Percentiles rank a stretch among this genome's conserved stretches.
These are phyloP conservation scores for Saccharomycopsis vini DNA, from an alignment of 805 yeast species.

Conservation along the genomic window DNA sequence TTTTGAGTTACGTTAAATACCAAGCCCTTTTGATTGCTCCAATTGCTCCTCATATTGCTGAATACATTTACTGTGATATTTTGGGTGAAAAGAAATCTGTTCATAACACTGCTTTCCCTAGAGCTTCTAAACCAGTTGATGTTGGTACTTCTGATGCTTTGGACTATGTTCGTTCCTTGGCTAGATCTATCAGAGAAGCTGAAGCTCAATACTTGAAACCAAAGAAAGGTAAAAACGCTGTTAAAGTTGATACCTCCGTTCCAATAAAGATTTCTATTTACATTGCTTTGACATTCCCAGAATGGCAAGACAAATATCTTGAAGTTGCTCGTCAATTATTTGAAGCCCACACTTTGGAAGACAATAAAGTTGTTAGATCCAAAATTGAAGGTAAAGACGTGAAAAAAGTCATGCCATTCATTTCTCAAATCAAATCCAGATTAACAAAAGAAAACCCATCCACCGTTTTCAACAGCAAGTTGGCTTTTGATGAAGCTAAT, in stretches of 20 bases:
- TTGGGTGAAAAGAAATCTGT: constrained; percentile 58
- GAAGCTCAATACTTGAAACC: constrained; percentile 77
- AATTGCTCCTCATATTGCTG: constrained; percentile 93
- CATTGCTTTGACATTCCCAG: constrained; percentile 79
- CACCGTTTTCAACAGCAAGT: constrained; percentile 81
- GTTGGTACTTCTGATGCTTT: constrained; percentile 56
- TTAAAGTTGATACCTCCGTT: constrained; percentile 63
- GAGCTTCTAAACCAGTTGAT: constrained; percentile 58
- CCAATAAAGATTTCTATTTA: constrained; percentile 69
- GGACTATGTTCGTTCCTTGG: constrained; percentile 66
- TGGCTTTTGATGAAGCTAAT: constrained; percentile 70
- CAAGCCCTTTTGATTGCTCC: constrained; percentile 85
- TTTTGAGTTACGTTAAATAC: constrained; percentile 71
- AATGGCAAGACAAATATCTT: constrained; percentile 79
- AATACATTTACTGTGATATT: constrained; percentile 78
- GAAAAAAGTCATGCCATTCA: constrained; percentile 98
- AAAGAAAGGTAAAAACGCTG: constrained; percentile 76
- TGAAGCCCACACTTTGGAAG: constrained; percentile 53
- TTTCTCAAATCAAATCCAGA: constrained; percentile 76
- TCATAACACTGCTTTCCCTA: constrained; percentile 75
- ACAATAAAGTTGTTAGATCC: constrained; percentile 53
- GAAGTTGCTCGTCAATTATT: constrained; percentile 73
- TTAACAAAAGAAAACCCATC: constrained; percentile 60
- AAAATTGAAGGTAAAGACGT: constrained; percentile 72
- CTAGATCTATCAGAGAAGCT: constrained; percentile 84